These are phyloP conservation scores for Penicillium pulvis DNA, from an alignment of 495 filamentous ascomycete genomes.

Conservation along the genomic window DNA sequence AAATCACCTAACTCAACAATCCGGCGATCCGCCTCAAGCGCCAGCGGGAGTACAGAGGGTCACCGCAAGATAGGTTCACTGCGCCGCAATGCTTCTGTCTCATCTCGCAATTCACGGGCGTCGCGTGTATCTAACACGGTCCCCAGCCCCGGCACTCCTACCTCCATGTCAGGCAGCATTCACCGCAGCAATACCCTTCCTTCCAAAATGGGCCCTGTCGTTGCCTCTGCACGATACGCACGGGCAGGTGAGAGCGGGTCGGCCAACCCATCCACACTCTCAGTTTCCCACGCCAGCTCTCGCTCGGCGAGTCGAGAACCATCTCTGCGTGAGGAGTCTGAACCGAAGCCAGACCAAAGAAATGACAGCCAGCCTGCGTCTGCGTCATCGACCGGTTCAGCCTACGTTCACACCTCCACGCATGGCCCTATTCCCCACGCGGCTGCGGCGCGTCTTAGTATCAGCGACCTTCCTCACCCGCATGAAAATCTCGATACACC, in stretches of 20 bases:
- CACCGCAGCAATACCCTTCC: slow-evolving; percentile 93
- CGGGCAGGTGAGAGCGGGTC: slow-evolving; percentile 39
- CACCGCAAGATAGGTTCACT: slow-evolving; percentile 72
- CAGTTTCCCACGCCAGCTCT: slow-evolving; percentile 36
- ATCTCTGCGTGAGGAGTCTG: slow-evolving; percentile 31
- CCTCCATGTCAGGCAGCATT: slow-evolving; percentile 58
- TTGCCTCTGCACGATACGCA: slow-evolving; percentile 59
- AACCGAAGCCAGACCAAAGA: slow-evolving; percentile 12
- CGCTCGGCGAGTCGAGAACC: slow-evolving; percentile 40
- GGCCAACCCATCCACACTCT: slow-evolving; percentile 33
- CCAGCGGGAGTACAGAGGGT: slow-evolving; percentile 84
- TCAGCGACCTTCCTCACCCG: slow-evolving; percentile 40
- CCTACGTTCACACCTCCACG: slow-evolving; percentile 39
- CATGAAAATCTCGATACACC: slow-evolving; percentile 46
- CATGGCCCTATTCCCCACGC: slow-evolving; percentile 37
- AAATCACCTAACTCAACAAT: slow-evolving; percentile 52
- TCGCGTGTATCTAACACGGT: slow-evolving; percentile 71
- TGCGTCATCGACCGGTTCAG: slow-evolving; percentile 17
- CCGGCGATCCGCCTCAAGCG: slow-evolving; percentile 77
- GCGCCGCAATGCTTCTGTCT: slow-evolving; percentile 81
- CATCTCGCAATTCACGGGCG: slow-evolving; percentile 67
- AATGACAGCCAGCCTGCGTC: slow-evolving; percentile 9
- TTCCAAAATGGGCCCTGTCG: slow-evolving; percentile 82
- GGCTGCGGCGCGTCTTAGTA: slow-evolving; percentile 22
- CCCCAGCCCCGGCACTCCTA: slow-evolving; percentile 72